Evolutionary conservation across 2,329 filamentous ascomycete species (phyloP).

Genomic region (Ilyonectria sp.): DNA sequence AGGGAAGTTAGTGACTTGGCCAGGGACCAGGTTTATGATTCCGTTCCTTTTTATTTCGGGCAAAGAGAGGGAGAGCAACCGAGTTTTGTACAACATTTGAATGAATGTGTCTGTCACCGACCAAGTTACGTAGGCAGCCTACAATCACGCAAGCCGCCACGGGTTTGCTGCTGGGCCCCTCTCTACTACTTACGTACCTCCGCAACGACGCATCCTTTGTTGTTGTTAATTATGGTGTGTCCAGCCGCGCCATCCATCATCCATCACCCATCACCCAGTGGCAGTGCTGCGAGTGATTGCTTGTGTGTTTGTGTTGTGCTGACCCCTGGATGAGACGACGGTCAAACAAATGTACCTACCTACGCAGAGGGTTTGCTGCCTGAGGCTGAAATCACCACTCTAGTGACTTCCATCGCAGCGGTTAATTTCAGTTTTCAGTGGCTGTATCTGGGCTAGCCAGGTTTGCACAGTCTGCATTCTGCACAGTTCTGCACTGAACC

Average conservation of each 20-base stretch:
- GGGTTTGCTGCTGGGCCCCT: too few species aligned
- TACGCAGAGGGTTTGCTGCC: constrained; percentile 36
- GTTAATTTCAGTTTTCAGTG: constrained; percentile 43
- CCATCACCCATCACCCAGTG: too few species aligned
- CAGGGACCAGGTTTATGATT: not conserved
- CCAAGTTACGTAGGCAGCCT: too few species aligned
- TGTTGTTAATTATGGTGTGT: not conserved
- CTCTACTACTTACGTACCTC: too few species aligned
- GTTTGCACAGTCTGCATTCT: not conserved
- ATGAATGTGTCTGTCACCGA: too few species aligned
- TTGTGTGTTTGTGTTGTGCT: not conserved
- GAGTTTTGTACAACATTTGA: too few species aligned
- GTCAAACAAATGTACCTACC: not conserved
- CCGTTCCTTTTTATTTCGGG: too few species aligned
- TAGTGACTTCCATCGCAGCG: constrained; percentile 36
- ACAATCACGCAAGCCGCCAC: too few species aligned
- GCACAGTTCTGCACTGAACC: not conserved
- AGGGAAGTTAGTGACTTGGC: not conserved
- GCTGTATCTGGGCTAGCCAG: constrained; percentile 21
- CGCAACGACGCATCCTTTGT: too few species aligned
- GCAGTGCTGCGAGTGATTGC: not conserved
- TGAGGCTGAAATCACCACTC: constrained; percentile 45
- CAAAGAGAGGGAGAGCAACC: too few species aligned
- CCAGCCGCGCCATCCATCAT: not conserved
- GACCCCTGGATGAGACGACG: not conserved